A percentile compares a stretch with the other conserved stretches of the same genome.
phyloP scores from a whole-genome alignment of 148 eudicot species.

The Pharnaceum exiguum region DNA sequence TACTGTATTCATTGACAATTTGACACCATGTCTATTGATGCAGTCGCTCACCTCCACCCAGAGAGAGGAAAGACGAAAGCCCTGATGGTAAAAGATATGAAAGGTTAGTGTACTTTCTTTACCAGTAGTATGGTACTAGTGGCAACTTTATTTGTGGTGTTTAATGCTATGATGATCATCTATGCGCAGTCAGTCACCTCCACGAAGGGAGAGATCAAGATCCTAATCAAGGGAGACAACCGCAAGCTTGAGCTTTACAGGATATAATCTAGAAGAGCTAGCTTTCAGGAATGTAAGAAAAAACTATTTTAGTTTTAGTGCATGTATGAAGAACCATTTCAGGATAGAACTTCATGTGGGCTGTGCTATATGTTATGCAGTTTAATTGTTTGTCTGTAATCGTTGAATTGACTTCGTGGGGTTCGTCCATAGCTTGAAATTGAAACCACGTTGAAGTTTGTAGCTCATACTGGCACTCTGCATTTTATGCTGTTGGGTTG shows the following conservation, averaged over 20 bases:
- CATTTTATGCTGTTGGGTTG: not conserved
- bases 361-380: not conserved
- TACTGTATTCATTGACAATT: not conserved
- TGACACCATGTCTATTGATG: not conserved
- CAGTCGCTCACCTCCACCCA: constrained; percentile 44
- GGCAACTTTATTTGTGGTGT: too few species aligned
- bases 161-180: too few species aligned
- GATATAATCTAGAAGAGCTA: not conserved
- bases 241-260: not conserved
- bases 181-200: constrained; percentile 49
- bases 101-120: too few species aligned
- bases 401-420: not conserved
- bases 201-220: constrained; percentile 39
- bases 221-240: constrained; percentile 26
- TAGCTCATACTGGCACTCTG: not conserved
- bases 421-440: not conserved
- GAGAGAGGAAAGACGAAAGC: too few species aligned
- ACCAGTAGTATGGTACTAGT: too few species aligned
- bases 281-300: not conserved
- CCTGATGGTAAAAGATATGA: too few species aligned
- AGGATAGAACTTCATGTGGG: not conserved
- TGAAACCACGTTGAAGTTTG: not conserved
- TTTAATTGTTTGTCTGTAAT: not conserved
- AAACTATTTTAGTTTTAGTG: not conserved
- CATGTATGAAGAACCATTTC: constrained; percentile 3